Percentiles rank a stretch among this genome's conserved stretches.
phyloP scores from a whole-genome alignment of 176 grass and related monocot genomes.

The Microstegium vimineum region DNA sequence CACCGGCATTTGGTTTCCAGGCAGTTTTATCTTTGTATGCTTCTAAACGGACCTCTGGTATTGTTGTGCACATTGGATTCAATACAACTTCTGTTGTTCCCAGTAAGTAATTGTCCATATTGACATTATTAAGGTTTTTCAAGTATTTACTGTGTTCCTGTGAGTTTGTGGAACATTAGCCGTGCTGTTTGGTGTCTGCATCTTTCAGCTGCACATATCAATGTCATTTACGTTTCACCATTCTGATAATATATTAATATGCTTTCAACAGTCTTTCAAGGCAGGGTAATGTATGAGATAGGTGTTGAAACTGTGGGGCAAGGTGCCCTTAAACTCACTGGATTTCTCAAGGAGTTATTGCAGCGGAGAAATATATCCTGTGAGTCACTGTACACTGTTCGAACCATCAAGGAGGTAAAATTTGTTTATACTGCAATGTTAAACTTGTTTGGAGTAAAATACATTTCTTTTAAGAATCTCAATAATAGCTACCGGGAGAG shows the following conservation, averaged over 20 bases:
- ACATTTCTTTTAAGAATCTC: neutral
- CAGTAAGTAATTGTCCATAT: constrained; percentile 45
- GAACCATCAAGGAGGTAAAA: constrained; percentile 87
- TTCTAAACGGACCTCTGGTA: constrained; percentile 74
- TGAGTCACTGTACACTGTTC: constrained; percentile 81
- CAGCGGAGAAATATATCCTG: constrained; percentile 64
- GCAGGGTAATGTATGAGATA: constrained; percentile 76
- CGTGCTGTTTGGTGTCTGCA: neutral
- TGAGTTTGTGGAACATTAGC: neutral
- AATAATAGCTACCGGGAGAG: neutral
- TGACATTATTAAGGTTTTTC: neutral
- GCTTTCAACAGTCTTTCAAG: constrained; percentile 63
- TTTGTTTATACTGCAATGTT: neutral
- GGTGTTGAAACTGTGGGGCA: constrained; percentile 83
- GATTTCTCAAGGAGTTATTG: constrained; percentile 87
- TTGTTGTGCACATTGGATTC: constrained; percentile 96
- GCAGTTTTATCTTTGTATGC: constrained; percentile 91
- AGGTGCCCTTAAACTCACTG: constrained; percentile 89
- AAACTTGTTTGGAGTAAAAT: neutral
- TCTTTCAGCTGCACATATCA: neutral
- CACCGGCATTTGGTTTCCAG: constrained; percentile 44
- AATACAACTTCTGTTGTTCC: constrained; percentile 79
- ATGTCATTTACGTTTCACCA: neutral
- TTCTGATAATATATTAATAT: constrained; percentile 29
- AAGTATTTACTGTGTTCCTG: neutral